These are phyloP conservation scores for Micractinium sp. DNA, from an alignment of 139 green algal species.

Conservation along the genomic window DNA sequence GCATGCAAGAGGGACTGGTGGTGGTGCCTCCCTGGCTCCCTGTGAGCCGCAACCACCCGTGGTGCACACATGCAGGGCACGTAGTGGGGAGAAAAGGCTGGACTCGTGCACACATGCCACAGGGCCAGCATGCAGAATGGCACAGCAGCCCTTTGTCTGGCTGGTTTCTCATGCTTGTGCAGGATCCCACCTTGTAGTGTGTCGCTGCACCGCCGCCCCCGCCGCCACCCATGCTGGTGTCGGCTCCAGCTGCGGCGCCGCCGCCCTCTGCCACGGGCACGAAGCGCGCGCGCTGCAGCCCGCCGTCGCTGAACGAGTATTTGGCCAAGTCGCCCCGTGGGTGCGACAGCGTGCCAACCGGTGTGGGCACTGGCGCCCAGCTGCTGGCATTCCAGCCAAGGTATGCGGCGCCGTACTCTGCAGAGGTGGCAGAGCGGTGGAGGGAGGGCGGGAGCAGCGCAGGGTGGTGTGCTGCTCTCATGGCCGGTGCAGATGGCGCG, in stretches of 20 bases:
- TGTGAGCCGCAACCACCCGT: no score
- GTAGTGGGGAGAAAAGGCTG: no score
- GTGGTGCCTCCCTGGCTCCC: no score
- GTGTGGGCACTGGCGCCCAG: background rate
- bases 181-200: background rate
- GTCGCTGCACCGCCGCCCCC: background rate
- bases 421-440: background rate
- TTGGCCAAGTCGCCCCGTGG: constrained; percentile 3
- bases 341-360: background rate
- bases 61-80: no score
- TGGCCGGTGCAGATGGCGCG: no score
- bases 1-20: background rate
- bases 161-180: background rate
- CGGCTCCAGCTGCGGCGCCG: background rate
- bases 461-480: no score
- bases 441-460: background rate
- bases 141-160: background rate
- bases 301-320: background rate
- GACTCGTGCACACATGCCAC: no score
- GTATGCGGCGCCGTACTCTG: background rate
- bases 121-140: background rate
- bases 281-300: background rate
- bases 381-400: constrained; percentile 16
- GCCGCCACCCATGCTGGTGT: background rate
- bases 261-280: background rate